Evolutionary conservation across 2,329 filamentous ascomycete genomes (phyloP).

Genomic region (Diplodia intermedia): DNA sequence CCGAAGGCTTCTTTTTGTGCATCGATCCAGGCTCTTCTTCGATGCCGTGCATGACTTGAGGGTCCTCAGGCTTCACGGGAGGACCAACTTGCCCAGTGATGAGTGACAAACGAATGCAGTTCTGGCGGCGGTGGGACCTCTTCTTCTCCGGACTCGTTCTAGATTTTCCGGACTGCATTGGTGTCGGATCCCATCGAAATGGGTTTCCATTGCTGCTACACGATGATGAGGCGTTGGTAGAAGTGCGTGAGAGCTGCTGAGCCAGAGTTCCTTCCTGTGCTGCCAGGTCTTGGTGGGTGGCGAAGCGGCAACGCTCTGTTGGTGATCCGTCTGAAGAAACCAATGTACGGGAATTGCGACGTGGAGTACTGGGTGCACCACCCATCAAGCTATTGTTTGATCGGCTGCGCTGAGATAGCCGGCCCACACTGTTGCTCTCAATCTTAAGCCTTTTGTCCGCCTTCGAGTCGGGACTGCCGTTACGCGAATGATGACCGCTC

Average conservation of each 20-base stretch:
- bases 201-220: constrained; percentile 56
- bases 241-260: constrained; percentile 50
- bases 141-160: constrained; percentile 55
- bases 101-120: constrained; percentile 55
- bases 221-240: constrained; percentile 46
- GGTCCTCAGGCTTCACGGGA: constrained; percentile 45
- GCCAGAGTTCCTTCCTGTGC: constrained; percentile 44
- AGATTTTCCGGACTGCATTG: constrained; percentile 47
- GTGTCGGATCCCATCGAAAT: constrained; percentile 54
- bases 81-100: constrained; percentile 53
- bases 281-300: constrained; percentile 43
- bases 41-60: constrained; percentile 47
- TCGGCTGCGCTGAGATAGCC: constrained; percentile 29
- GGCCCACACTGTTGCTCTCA: constrained; percentile 12
- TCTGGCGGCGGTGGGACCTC: constrained; percentile 53
- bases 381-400: constrained; percentile 30
- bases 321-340: constrained; percentile 53
- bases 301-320: constrained; percentile 42
- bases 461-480: constrained; percentile 13
- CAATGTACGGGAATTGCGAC: constrained; percentile 42
- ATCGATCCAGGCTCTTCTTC: constrained; percentile 44
- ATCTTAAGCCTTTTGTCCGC: constrained; percentile 43
- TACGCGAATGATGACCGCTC: constrained; percentile 34
- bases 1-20: constrained; percentile 8
- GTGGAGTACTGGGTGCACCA: constrained; percentile 42